Evolutionary conservation across 129 eudicot species (phyloP), one percentile per base, ranked within the genome.

Genomic region (Saposhnikovia divaricata): DNA sequence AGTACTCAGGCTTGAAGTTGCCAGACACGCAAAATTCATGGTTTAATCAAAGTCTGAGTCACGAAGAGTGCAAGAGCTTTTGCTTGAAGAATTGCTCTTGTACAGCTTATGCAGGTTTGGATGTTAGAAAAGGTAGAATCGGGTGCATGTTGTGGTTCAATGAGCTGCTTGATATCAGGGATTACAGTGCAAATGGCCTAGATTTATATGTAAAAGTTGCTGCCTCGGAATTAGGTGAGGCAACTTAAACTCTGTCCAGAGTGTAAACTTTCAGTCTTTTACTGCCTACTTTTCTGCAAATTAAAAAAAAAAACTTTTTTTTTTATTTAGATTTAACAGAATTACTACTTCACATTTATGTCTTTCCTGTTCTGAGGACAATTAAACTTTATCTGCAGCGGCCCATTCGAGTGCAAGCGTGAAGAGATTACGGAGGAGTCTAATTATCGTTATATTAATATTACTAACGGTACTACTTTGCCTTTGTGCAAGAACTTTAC

Each of bases 131-230:
- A 31, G 45, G 81, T 0, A 84, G 96, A 21, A 86, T 79, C 66
- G 92, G 96, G 13, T 91, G 93, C 72, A 80, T 89, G 81, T 72
- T 81, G 19, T 91, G 91, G 93, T 85, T 78, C 23, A 82, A 78
- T 19, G 89, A 83, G 40, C 78, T 91, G 78, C 61, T 87, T 25
- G 83, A 85, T 78, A 78, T 79, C 47, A 81, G 80, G 74, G 87
- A 84, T 37, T 72, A 43, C 69, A 25, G 59, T 25, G 74, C 48
- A 76, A 70, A 34, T 11, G 84, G 87, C 25, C 81, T 80, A 42
- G 78, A 81, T 72, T 77, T 84, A 45, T 84, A 80, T 18, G 65
- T 84, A 18, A 45, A 80, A 38, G 51, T 84, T 77, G 45, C 87
- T 14, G 61, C 79, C 40, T 77, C 81, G 37, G 88, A 86, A 61